Evolutionary conservation across 495 filamentous ascomycete genomes (phyloP).

Genomic region (Elasticomyces elasticus): DNA sequence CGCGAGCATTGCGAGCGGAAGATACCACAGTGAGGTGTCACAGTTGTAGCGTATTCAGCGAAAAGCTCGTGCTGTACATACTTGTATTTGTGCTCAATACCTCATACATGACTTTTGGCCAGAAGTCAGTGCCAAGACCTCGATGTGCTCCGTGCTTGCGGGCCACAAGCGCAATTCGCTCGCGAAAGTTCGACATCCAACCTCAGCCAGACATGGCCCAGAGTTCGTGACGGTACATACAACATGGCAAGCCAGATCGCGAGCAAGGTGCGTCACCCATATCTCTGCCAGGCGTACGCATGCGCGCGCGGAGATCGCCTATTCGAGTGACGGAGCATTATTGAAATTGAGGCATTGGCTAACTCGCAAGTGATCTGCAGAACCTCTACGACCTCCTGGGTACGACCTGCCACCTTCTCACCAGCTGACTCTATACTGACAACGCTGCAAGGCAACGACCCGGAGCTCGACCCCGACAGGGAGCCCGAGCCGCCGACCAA

Average conservation of each 20-base stretch:
- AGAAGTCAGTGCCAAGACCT: no score
- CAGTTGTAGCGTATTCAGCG: background rate
- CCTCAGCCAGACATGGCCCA: constrained; percentile 1
- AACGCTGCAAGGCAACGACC: constrained; percentile 62
- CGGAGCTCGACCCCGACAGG: constrained; percentile 72
- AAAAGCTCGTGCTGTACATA: background rate
- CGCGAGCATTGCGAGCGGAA: background rate
- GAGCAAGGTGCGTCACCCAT: constrained; percentile 30
- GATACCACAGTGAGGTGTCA: background rate
- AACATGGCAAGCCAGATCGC: constrained; percentile 25
- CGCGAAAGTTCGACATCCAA: background rate
- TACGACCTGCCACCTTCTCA: constrained; percentile 14
- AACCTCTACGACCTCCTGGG: constrained; percentile 38
- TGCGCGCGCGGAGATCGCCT: no score
- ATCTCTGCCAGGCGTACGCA: no score
- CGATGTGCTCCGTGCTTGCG: background rate
- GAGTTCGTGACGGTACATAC: constrained; percentile 8
- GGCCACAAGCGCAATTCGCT: background rate
- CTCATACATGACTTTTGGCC: no score
- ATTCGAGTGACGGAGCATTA: background rate
- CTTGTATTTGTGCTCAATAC: background rate
- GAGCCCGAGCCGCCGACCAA: constrained; percentile 67
- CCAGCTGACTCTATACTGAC: background rate
- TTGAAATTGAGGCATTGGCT: constrained; percentile 2
- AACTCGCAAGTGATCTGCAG: constrained; percentile 16